phyloP scores from a whole-genome alignment of 495 filamentous ascomycete genomes.

The Neurospora sp. region DNA sequence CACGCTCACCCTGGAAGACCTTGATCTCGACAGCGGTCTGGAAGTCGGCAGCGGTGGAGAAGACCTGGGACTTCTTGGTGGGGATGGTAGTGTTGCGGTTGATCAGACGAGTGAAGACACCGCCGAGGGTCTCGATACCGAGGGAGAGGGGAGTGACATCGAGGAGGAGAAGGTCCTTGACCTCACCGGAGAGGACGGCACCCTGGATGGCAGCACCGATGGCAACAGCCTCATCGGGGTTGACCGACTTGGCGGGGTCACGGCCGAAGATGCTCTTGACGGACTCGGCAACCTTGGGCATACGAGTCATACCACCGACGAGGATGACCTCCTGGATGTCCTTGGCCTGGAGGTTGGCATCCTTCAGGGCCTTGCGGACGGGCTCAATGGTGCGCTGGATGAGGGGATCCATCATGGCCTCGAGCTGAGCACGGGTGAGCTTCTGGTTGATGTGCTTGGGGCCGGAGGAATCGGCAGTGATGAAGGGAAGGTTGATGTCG shows the following conservation, averaged over 20 bases:
- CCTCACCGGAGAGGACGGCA: slow-evolving; percentile 92
- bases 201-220: slow-evolving; percentile 98
- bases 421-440: slow-evolving; percentile 86
- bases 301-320: slow-evolving; percentile 99
- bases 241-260: slow-evolving; percentile 96
- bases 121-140: slow-evolving; percentile 98
- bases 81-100: slow-evolving; percentile 99
- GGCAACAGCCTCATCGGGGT: slow-evolving; percentile 97
- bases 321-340: slow-evolving; percentile 99
- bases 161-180: slow-evolving; percentile 90
- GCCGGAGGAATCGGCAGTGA: slow-evolving; percentile 87
- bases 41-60: slow-evolving; percentile 98
- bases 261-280: slow-evolving; percentile 97
- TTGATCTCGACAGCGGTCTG: slow-evolving; percentile 99
- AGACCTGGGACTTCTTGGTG: slow-evolving; percentile 98
- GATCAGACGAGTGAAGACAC: slow-evolving; percentile 98
- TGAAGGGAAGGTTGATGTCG: slow-evolving; percentile 98
- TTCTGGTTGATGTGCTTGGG: slow-evolving; percentile 97
- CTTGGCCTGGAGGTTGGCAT: slow-evolving; percentile 84
- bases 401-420: slow-evolving; percentile 84
- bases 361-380: slow-evolving; percentile 95
- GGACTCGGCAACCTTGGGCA: slow-evolving; percentile 97
- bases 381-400: slow-evolving; percentile 82
- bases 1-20: slow-evolving; percentile 99
- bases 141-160: slow-evolving; percentile 97